These are phyloP conservation scores for Carex littledalei DNA, from an alignment of 176 grass and related monocot genomes.

Conservation along the genomic window DNA sequence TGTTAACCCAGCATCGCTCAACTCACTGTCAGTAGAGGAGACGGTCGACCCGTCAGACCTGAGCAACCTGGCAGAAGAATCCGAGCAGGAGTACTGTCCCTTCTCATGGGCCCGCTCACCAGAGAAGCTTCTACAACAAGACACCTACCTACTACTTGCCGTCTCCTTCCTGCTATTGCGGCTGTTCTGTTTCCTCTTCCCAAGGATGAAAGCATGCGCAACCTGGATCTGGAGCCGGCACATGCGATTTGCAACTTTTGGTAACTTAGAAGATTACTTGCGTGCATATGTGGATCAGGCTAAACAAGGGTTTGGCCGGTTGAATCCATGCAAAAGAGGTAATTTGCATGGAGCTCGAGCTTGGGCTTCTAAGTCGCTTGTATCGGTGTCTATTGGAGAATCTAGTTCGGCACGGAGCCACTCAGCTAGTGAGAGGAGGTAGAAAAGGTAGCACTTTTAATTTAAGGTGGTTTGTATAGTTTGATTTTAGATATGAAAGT, in stretches of 20 bases:
- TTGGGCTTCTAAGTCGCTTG: constrained; percentile 88
- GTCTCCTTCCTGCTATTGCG: constrained; percentile 57
- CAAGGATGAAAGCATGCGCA: constrained; percentile 47
- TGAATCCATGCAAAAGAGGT: constrained; percentile 70
- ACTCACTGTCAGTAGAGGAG: constrained; percentile 32
- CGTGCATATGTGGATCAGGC: constrained; percentile 55
- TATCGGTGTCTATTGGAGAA: constrained; percentile 85
- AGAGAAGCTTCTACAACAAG: constrained; percentile 93
- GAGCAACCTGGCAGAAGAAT: constrained; percentile 37
- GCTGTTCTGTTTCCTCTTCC: constrained; percentile 55
- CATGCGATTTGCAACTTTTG: constrained; percentile 48
- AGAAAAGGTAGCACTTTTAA: constrained; percentile 44
- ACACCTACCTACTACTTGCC: constrained; percentile 81
- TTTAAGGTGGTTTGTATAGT: constrained; percentile 53
- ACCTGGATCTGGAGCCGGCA: constrained; percentile 67
- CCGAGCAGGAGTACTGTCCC: constrained; percentile 70
- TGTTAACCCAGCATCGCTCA: constrained; percentile 43
- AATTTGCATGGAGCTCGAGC: constrained; percentile 75
- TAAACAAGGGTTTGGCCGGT: constrained; percentile 38
- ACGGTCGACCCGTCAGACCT: constrained; percentile 41
- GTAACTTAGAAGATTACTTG: constrained; percentile 48
- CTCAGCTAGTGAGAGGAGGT: constrained; percentile 57
- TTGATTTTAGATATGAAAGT: constrained; percentile 38
- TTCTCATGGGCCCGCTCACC: constrained; percentile 94
- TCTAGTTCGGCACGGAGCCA: constrained; percentile 52